phyloP scores from a whole-genome alignment of 352 stramenopile genomes.

The Pythium rhizo-oryzae region DNA sequence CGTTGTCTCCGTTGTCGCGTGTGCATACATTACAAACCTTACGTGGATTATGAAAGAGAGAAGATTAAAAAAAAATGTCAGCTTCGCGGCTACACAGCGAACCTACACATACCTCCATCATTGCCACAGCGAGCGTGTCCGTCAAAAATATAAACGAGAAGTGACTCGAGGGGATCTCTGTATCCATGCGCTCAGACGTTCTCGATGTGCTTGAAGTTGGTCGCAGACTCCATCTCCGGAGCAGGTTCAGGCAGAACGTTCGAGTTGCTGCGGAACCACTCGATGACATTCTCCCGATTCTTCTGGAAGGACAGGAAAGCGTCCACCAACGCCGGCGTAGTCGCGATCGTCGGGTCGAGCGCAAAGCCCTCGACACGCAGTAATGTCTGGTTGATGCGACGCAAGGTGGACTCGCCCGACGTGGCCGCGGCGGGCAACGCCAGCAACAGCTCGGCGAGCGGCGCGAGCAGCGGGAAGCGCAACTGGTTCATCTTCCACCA shows the following conservation, averaged over 20 bases:
- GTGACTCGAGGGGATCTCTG: neutral
- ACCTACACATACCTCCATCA: neutral
- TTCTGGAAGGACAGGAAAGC: constrained; percentile 83
- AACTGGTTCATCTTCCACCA: constrained; percentile 86
- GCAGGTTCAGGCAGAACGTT: constrained; percentile 31
- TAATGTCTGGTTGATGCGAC: constrained; percentile 57
- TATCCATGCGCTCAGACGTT: constrained; percentile 39
- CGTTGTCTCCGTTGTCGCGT: neutral
- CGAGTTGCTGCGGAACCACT: constrained; percentile 69
- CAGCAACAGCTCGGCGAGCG: constrained; percentile 76
- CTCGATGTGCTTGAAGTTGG: constrained; percentile 75
- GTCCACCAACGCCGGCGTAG: constrained; percentile 60
- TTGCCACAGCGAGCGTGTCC: neutral
- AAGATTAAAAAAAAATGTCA: neutral
- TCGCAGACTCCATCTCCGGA: constrained; percentile 25
- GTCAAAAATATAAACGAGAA: constrained; percentile 1
- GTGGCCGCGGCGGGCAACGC: constrained; percentile 64
- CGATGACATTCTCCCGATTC: constrained; percentile 74
- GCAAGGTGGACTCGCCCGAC: constrained; percentile 56
- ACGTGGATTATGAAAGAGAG: neutral
- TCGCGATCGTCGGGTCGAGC: constrained; percentile 46
- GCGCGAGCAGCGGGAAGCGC: constrained; percentile 74
- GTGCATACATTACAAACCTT: neutral
- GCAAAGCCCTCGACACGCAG: constrained; percentile 52
- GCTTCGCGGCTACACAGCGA: neutral